Conservation (phyloP, 1,284 basidiomycete genomes). For the Cryptococcus deneoformans region DNA sequence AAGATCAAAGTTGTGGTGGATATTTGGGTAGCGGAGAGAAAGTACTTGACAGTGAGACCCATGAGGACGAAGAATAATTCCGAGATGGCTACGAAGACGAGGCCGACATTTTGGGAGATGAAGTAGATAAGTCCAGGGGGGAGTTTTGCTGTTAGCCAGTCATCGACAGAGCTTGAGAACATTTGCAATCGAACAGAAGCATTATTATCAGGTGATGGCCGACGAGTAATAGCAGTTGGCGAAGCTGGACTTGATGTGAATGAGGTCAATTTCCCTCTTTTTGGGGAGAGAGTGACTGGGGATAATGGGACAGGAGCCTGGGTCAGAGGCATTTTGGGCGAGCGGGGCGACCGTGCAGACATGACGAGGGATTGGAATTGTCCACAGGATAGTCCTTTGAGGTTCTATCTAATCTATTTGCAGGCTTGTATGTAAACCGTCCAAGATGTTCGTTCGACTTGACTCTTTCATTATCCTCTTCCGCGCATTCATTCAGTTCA, state of each 20-base stretch:
- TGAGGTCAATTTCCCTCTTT: background rate
- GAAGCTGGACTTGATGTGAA: conserved; percentile 15
- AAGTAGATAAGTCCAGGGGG: conserved; percentile 8
- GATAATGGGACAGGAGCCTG: conserved; percentile 11
- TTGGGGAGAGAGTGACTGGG: conserved; percentile 6
- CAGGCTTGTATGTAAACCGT: no score
- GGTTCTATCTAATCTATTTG: no score
- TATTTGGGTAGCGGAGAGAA: conserved; percentile 37
- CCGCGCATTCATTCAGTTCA: no score
- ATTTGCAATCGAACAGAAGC: background rate
- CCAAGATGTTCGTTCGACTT: no score
- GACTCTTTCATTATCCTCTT: no score
- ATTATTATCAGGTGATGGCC: background rate
- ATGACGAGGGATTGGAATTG: no score
- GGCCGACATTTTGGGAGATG: conserved; percentile 56
- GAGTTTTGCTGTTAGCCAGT: no score
- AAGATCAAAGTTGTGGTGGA: conserved; percentile 38
- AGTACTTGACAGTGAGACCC: conserved; percentile 53
- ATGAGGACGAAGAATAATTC: conserved; percentile 63
- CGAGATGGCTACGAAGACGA: conserved; percentile 60
- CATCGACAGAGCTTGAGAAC: background rate
- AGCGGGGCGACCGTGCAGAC: background rate
- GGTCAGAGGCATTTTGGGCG: background rate
- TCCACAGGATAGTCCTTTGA: no score
- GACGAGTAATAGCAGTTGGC: background rate